A percentile compares a stretch with the other conserved stretches of the same genome.
Evolutionary conservation across 768 basidiomycete species (phyloP).

Genomic region (Austroboletus eburneus): DNA sequence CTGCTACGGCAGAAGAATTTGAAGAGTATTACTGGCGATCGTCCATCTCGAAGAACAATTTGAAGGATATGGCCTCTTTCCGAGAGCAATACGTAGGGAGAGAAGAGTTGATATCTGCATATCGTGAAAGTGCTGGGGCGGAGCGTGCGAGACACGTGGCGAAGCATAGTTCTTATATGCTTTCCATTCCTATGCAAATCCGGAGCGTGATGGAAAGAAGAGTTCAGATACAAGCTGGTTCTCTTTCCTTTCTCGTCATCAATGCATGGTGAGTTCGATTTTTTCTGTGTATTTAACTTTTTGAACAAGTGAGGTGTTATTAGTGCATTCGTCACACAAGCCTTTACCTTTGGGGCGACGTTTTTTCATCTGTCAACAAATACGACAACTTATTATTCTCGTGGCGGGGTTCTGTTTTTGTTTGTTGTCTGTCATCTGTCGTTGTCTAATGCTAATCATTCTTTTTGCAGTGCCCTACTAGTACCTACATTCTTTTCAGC

Average conservation of each 20-base stretch:
- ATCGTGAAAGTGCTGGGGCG: conserved; percentile 44
- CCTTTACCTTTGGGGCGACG: conserved; percentile 36
- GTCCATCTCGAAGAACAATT: conserved; percentile 37
- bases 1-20: conserved; percentile 53
- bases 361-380: conserved; percentile 40
- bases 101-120: conserved; percentile 38
- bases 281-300: background rate
- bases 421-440: conserved; percentile 26
- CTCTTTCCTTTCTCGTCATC: conserved; percentile 33
- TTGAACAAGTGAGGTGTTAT: background rate
- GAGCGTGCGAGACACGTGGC: conserved; percentile 50
- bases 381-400: conserved; percentile 41
- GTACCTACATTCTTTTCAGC: conserved; percentile 56
- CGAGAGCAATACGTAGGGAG: conserved; percentile 43
- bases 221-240: conserved; percentile 43
- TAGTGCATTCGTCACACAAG: conserved; percentile 39
- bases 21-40: conserved; percentile 45
- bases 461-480: conserved; percentile 43
- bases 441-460: background rate
- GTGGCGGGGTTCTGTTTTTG: conserved; percentile 85
- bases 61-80: conserved; percentile 47
- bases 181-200: conserved; percentile 47
- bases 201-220: conserved; percentile 44
- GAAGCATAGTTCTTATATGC: conserved; percentile 45
- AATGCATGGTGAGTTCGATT: conserved; percentile 19